Evolutionary conservation across 495 filamentous ascomycete species (phyloP), one percentile per base, ranked within the genome.

Genomic region (Trichoderma gamsii): DNA sequence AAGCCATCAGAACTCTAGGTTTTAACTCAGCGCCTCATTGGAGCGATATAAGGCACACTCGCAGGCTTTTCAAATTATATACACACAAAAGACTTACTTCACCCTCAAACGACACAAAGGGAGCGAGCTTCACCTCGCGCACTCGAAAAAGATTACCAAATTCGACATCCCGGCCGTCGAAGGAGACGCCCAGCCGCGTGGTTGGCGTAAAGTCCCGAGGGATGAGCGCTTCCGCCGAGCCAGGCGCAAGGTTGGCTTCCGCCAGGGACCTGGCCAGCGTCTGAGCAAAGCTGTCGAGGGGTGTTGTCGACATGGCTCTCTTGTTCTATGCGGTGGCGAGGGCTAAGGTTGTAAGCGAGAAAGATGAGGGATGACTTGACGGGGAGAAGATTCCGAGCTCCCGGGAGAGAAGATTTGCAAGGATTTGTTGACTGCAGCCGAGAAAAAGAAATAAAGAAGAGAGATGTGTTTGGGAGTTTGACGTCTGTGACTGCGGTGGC

Each of bases 81-180:
- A 29, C 29, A 29, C 29, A 29, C 29, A 2, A 6, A 2, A 38
- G 35, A 32, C 65, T 66, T 7, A 59, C 38, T 59, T 70, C 72
- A 13, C 70, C 49, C 3, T 66, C 44, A 66, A 73, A 74, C 12
- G 70, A 46, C 27, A 76, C 49, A 18, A 56, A 69, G 35, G 74
- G 74, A 7, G 68, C 61, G 11, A 65, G 52, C 27, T 68, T 70
- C 41, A 71, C 72, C 70, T 74, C 71, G 0, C 67, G 51, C 11
- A 71, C 70, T 44, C 71, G 71, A 66, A 74, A 71, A 63, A 73
- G 71, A 16, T 65, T 76, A 0, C 74, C 72, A 13, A 73, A 61
- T 11, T 70, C 65, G 8, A 71, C 69, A 9, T 66, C 51, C 32
- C 69, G 70, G 18, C 63, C 68, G 13, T 63, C 69, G 43, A 74